Base-by-base conservation (phyloP, 441 rosid species). In the Euphorbia schlechtendalii region DNA sequence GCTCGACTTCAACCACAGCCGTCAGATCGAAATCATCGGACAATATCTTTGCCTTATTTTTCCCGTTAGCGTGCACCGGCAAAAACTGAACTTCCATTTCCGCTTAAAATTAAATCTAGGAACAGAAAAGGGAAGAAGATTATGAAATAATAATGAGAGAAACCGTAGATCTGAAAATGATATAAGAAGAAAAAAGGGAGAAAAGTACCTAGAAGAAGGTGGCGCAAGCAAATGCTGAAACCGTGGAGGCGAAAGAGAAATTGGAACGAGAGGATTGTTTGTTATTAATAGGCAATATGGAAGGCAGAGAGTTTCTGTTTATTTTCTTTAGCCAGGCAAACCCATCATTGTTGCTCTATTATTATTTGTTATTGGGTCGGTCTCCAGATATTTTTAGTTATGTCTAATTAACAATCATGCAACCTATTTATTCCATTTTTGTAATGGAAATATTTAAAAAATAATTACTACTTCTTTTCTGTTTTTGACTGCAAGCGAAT, bases 11-110 rank as follows among this genome's bases (percentile, higher is more conserved):
- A 22, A 65, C 71, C 5, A 79, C 77, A 40, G 80, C 76, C 22
- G 61, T 51, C 38, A 83, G 82, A 79, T 85, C 86, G 51, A 86
- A 77, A n/a, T 61, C 78, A 34, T 64, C 75, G 8, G 66, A 5
- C 52, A 72, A 71, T 72, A 73, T 69, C 73, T 70, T 81, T 49
- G 41, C 66, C 63, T 17, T 58, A 49, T 22, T 3, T 1, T 28
- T 68, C 25, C 73, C 70, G 59, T 64, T 74, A 20, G 56, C 49
- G 30, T 34, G 45, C 8, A 32, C 38, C 11, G 60, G 40, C 32
- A 18, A 38, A 10, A 61, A 13, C 20, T 22, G 67, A 32, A 32
- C 57, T 56, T 69, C 72, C 67, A 69, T 69, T 36, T 4, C 3
- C 27, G 69, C 17, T 22, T 65, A 48, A 18, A 21, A 0, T 20